Evolutionary conservation across 2,329 filamentous ascomycete species (phyloP), one percentile per base, ranked within the genome.

Genomic region (Claviceps spartinae): DNA sequence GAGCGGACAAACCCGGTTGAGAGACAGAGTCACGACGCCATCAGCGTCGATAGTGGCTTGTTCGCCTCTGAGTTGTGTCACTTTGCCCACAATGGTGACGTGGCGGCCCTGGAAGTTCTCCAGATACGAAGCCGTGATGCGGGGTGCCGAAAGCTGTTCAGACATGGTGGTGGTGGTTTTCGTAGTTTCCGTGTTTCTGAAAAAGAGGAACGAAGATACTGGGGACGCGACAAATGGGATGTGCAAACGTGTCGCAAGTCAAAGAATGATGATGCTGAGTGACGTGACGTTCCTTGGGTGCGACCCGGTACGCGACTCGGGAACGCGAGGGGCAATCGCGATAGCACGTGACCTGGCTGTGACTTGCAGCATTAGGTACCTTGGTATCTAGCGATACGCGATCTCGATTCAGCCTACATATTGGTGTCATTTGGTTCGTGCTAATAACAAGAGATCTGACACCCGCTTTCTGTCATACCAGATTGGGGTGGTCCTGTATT

Each of bases 71-170:
- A 97, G 75, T 61, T 93, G 83, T 4, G 80, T 78, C 47, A 97
- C 89, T 61, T 85, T 89, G 61, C 93, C 93, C 5, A 95, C 76
- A 52, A 97, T 75, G 60, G 89, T 89, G 56, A 97, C 86, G 56
- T 86, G 86, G 58, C 80, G 78, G 58, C 76, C 75, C 58, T 82
- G 75, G 71, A 90, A 95, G 62, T 76, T 76, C 64, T 88, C 81
- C 53, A 97, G 84, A 69, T 91, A 86, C 42, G 77, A 72, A 50
- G 86, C 85, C 47, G 86, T 88, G 66, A 96, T 81, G 67, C 93
- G 89, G 34, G 93, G 91, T 48, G 88, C 80, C 26, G 76, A 75
- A 54, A 73, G 82, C 61, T 83, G 72, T 63, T 90, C 68, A 14
- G 67, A 77, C 86, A 91, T 91, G 14, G 5, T 46, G 18, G n/a